Evolutionary conservation across 176 grass and related monocot species (phyloP).

Genomic region (Oryza meyeriana): DNA sequence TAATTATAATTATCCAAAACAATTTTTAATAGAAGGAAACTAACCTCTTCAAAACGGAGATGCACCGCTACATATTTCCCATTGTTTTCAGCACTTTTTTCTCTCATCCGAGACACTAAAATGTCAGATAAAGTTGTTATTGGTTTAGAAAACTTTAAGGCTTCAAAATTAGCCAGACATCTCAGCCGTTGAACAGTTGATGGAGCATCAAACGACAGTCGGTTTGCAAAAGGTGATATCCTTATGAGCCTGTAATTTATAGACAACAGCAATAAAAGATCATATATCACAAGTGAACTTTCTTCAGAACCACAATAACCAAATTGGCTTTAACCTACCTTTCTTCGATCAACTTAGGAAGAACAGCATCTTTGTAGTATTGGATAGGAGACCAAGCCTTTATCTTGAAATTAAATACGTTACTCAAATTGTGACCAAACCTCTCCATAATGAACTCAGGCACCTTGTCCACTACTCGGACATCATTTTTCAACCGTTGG

Average conservation of each 20-base stretch:
- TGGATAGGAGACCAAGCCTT: conserved; percentile 90
- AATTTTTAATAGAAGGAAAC: conserved; percentile 24
- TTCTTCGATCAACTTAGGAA: conserved; percentile 91
- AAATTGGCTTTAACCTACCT: conserved; percentile 54
- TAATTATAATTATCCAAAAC: not conserved
- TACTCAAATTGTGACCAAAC: conserved; percentile 91
- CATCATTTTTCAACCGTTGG: conserved; percentile 76
- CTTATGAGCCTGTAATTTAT: conserved; percentile 70
- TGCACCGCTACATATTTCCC: conserved; percentile 93
- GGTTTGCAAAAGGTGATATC: conserved; percentile 97
- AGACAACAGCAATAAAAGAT: not conserved
- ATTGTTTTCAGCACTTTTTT: conserved; percentile 54
- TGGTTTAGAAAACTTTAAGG: conserved; percentile 84
- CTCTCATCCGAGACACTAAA: conserved; percentile 90
- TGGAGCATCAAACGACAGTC: conserved; percentile 88
- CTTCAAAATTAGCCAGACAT: conserved; percentile 98
- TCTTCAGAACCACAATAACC: conserved; percentile 10
- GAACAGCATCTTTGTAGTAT: conserved; percentile 81
- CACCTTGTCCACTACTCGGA: conserved; percentile 77
- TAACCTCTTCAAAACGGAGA: conserved; percentile 99
- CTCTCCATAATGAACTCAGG: conserved; percentile 92
- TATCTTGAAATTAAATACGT: conserved; percentile 97
- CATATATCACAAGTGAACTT: conserved; percentile 6
- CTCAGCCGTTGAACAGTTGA: conserved; percentile 76
- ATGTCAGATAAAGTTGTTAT: conserved; percentile 68